phyloP scores from a whole-genome alignment of 805 yeast species.

The Starmerella gropengiesseri region DNA sequence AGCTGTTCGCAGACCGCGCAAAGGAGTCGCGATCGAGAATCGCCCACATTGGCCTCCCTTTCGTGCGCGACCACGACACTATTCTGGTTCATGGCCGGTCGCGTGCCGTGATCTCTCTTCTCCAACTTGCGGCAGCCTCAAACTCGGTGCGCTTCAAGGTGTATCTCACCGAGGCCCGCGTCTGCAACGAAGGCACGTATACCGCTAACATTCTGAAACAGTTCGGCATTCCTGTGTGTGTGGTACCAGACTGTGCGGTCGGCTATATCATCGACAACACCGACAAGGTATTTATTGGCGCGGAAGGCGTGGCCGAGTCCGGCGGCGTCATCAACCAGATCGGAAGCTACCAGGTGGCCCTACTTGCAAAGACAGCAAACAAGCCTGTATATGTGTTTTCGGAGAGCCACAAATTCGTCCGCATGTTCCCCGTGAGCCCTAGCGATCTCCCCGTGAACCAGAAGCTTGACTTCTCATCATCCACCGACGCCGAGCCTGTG shows the following conservation, averaged over 20 bases:
- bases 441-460: constrained; percentile 69
- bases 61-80: constrained; percentile 84
- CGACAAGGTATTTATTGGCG: constrained; percentile 91
- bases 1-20: constrained; percentile 81
- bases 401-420: constrained; percentile 90
- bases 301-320: constrained; percentile 97
- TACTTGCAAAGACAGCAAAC: constrained; percentile 76
- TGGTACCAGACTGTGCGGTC: constrained; percentile 86
- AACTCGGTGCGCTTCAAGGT: constrained; percentile 70
- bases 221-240: constrained; percentile 72
- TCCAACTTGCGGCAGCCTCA: constrained; percentile 65
- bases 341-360: constrained; percentile 92
- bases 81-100: constrained; percentile 84
- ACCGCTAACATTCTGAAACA: constrained; percentile 60
- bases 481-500: constrained; percentile 22
- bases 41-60: constrained; percentile 78
- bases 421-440: constrained; percentile 89
- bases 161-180: constrained; percentile 86
- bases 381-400: constrained; percentile 91
- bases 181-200: constrained; percentile 59
- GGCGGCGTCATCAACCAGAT: constrained; percentile 92
- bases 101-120: constrained; percentile 72
- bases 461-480: constrained; percentile 34
- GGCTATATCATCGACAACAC: constrained; percentile 85
- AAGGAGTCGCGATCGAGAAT: constrained; percentile 78